These are phyloP conservation scores for Lathyrus oleraceus DNA, from an alignment of 306 rosid genomes.

Conservation along the genomic window DNA sequence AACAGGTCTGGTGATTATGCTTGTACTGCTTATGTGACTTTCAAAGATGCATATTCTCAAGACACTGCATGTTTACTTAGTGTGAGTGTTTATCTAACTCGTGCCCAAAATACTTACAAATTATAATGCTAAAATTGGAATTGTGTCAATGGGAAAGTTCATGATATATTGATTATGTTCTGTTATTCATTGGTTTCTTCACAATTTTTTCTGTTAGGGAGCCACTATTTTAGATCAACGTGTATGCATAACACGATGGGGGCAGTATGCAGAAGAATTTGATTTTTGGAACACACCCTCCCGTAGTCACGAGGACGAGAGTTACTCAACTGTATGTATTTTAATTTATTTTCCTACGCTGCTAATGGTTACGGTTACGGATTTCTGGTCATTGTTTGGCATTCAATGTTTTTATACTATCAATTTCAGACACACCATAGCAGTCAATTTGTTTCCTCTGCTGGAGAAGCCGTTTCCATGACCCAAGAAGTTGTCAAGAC, in stretches of 20 bases:
- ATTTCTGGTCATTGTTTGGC: background rate
- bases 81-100: constrained; percentile 52
- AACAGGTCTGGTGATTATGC: constrained; percentile 77
- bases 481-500: constrained; percentile 83
- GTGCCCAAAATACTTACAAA: constrained; percentile 4
- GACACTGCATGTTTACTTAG: constrained; percentile 95
- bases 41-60: constrained; percentile 81
- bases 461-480: constrained; percentile 72
- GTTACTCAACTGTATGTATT: constrained; percentile 53
- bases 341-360: background rate
- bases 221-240: constrained; percentile 91
- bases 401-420: background rate
- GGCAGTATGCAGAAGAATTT: constrained; percentile 64
- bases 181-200: constrained; percentile 18
- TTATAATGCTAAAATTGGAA: too few species aligned
- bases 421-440: constrained; percentile 45
- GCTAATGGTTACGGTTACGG: constrained; percentile 11
- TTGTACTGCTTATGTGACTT: constrained; percentile 81
- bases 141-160: background rate
- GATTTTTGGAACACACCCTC: constrained; percentile 70
- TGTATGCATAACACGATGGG: constrained; percentile 94
- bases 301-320: constrained; percentile 45
- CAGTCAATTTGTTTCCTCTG: constrained; percentile 56
- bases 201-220: constrained; percentile 57
- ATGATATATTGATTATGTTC: background rate